Evolutionary conservation across 129 eudicot genomes (phyloP).

Genomic region (Scalesia atractyloides): DNA sequence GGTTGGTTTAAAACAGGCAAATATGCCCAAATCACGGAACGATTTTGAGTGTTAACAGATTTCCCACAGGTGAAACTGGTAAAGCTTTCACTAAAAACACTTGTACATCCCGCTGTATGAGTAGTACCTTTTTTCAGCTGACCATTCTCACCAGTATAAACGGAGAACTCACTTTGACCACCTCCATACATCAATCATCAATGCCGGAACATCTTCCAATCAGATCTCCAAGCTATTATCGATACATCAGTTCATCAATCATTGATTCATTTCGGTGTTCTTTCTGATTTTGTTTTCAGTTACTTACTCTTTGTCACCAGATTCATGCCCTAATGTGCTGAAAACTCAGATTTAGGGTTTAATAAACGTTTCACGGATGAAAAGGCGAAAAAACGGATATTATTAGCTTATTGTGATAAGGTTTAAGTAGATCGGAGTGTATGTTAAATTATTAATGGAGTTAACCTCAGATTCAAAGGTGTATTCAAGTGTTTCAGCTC

Average conservation of each 20-base stretch:
- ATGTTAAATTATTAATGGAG: too few relatives aligned
- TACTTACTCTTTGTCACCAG: background rate
- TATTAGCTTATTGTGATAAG: background rate
- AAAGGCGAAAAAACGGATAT: slow-evolving; percentile 29
- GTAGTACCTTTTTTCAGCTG: slow-evolving; percentile 25
- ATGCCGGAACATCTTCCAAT: slow-evolving; percentile 15
- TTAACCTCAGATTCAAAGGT: background rate
- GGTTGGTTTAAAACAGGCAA: too few relatives aligned
- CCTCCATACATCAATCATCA: slow-evolving; percentile 19
- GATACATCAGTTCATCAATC: slow-evolving; percentile 18
- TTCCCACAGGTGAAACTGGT: background rate
- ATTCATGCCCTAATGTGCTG: background rate
- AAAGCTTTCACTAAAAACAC: background rate
- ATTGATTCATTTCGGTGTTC: background rate
- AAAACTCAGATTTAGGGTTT: slow-evolving; percentile 29
- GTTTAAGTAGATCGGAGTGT: slow-evolving; percentile 21
- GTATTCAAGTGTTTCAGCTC: slow-evolving; percentile 29
- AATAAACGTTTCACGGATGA: slow-evolving; percentile 2
- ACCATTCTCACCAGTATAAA: background rate
- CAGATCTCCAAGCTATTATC: slow-evolving; percentile 14
- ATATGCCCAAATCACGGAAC: too few relatives aligned
- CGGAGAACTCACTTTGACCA: slow-evolving; percentile 27
- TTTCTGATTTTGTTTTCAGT: background rate
- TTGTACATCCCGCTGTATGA: slow-evolving; percentile 8
- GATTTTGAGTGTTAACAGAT: too few relatives aligned